phyloP scores from a whole-genome alignment of 1,284 basidiomycete genomes.

The Cryptococcus sp. region DNA sequence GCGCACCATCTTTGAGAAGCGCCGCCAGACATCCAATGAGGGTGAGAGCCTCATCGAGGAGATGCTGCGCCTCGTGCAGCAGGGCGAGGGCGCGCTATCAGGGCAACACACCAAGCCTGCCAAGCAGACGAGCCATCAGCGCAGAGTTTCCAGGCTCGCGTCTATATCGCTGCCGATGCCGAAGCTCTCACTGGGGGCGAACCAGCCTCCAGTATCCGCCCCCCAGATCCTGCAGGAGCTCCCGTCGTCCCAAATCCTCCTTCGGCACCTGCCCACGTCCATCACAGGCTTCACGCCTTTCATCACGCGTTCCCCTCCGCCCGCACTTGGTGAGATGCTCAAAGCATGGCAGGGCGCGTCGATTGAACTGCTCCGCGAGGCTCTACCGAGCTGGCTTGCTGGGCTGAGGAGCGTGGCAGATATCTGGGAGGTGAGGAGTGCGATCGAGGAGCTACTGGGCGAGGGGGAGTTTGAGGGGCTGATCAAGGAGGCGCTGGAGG shows the following conservation, averaged over 20 bases:
- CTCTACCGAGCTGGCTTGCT: constrained; percentile 35
- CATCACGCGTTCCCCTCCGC: constrained; percentile 60
- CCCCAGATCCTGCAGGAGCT: constrained; percentile 39
- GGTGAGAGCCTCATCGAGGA: constrained; percentile 38
- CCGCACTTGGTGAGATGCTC: constrained; percentile 47
- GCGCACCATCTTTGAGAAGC: constrained; percentile 31
- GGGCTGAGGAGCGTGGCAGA: constrained; percentile 37
- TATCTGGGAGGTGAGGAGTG: constrained; percentile 41
- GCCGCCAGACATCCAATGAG: constrained; percentile 6
- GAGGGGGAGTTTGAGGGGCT: constrained; percentile 27
- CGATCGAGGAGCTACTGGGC: constrained; percentile 22
- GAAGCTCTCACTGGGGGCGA: constrained; percentile 3
- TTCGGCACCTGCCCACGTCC: constrained; percentile 43
- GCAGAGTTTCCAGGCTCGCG: constrained; percentile 39
- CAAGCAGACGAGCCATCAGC: constrained; percentile 23
- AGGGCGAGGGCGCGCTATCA: constrained; percentile 26
- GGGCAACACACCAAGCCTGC: constrained; percentile 8
- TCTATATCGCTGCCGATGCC: constrained; percentile 43
- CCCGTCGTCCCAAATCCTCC: constrained; percentile 48
- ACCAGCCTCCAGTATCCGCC: constrained; percentile 33
- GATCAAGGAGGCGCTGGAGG: constrained; percentile 32
- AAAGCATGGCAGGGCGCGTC: constrained; percentile 36
- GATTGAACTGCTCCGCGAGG: constrained; percentile 26
- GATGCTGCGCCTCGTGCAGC: constrained; percentile 41
- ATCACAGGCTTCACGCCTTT: constrained; percentile 49